Evolutionary conservation across 2,329 filamentous ascomycete genomes (phyloP).

Genomic region (Clarireedia paspali): DNA sequence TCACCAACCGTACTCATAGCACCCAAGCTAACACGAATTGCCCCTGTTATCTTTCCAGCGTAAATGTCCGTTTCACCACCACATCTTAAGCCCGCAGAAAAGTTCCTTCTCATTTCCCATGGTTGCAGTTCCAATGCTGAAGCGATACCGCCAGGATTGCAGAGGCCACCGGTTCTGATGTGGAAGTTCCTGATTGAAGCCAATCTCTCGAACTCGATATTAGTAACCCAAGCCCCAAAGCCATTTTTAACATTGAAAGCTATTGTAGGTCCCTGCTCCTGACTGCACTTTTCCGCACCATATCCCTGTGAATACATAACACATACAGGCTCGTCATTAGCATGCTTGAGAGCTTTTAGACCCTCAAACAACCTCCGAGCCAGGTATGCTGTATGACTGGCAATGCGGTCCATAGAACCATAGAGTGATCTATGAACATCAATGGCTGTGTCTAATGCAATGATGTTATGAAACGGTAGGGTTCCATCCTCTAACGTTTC

Average conservation of each 20-base stretch:
- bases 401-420: constrained; percentile 60
- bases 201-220: constrained; percentile 81
- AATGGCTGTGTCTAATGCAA: constrained; percentile 72
- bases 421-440: constrained; percentile 62
- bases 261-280: constrained; percentile 63
- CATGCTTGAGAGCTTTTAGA: constrained; percentile 56
- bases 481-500: constrained; percentile 87
- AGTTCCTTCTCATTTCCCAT: constrained; percentile 79
- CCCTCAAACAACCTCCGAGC: constrained; percentile 49
- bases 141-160: constrained; percentile 84
- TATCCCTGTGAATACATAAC: constrained; percentile 27
- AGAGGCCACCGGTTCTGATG: constrained; percentile 79
- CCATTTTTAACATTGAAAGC: constrained; percentile 75
- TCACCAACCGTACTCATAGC: constrained; percentile 80
- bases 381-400: constrained; percentile 63
- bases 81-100: constrained; percentile 77
- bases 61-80: constrained; percentile 77
- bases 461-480: constrained; percentile 80
- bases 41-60: constrained; percentile 77
- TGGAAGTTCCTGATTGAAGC: constrained; percentile 73
- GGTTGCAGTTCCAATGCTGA: constrained; percentile 63
- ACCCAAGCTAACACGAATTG: constrained; percentile 78
- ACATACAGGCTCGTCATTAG: constrained; percentile 41
- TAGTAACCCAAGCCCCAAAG: constrained; percentile 66
- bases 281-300: constrained; percentile 23